Evolutionary conservation across 2,329 filamentous ascomycete species (phyloP), one percentile per base, ranked within the genome.

Genomic region (Aureobasidium sp.): DNA sequence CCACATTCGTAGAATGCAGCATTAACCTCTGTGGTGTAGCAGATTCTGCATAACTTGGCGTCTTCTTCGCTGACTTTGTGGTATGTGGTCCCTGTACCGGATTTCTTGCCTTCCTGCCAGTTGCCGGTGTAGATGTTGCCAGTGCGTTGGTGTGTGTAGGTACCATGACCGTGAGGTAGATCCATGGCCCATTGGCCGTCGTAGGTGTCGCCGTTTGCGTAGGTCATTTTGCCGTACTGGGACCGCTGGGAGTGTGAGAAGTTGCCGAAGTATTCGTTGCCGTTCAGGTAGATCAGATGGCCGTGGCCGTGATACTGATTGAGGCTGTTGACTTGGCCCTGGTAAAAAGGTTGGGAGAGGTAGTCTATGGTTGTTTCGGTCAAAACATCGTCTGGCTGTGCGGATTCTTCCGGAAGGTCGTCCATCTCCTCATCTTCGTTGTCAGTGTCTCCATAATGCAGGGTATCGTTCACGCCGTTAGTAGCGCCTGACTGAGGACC

Each of bases 1-100:
- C 88, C 88, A 69, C 88, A 91, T 68, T 88, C 86, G 69, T 87
- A 88, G 73, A 91, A 90, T 9, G 88, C 81, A 6, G 87, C 85
- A 67, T 88, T 85, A 63, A 88, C 85, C 48, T 84, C 84, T 51
- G 85, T 83, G n/a, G 85, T 83, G 75, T 86, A 90, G 78, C 88
- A 91, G 66, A 91, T 90, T 65, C 86, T 82, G 73, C 88, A 91
- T 8, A 87, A 73, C 53, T 84, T 81, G 75, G 85, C 83, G 68
- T 88, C 86, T 66, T 90, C 87, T 64, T 90, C 87, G 3, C 88
- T 88, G 31, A 87, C 84, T 70, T 87, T 85, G 82, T 87, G 90
- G 69, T 85, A 84, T 64, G 87, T 89, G 43, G 87, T 84, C n/a
- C 88, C 88, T 69, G 87, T 85, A 61, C 88, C 88, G 69, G 87